Evolutionary conservation across 2,329 filamentous ascomycete species (phyloP).

Genomic region (Diplodia intermedia): DNA sequence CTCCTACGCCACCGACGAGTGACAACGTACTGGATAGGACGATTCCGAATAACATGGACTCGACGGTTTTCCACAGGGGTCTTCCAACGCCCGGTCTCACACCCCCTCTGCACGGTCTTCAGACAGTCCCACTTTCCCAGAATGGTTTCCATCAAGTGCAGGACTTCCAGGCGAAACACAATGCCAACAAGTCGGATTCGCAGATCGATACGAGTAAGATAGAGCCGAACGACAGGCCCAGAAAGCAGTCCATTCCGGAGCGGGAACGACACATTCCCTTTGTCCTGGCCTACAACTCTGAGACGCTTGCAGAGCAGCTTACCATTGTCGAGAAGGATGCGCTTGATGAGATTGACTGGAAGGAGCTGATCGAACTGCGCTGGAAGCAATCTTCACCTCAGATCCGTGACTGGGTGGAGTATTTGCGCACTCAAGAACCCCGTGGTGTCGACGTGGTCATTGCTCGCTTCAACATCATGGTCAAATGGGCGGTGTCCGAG

Average conservation of each 20-base stretch:
- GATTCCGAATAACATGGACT: constrained; percentile 37
- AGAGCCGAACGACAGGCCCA: constrained; percentile 33
- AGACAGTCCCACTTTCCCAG: background rate
- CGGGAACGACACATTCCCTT: constrained; percentile 72
- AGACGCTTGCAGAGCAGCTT: constrained; percentile 80
- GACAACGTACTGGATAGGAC: constrained; percentile 37
- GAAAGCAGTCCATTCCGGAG: constrained; percentile 2
- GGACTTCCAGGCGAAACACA: constrained; percentile 12
- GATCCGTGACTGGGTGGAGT: constrained; percentile 81
- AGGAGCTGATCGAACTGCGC: constrained; percentile 80
- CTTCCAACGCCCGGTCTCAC: constrained; percentile 49
- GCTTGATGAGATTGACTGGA: constrained; percentile 86
- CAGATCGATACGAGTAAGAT: constrained; percentile 4
- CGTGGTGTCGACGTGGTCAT: constrained; percentile 83
- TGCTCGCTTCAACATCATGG: constrained; percentile 85
- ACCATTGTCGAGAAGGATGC: constrained; percentile 87
- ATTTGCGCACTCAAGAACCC: constrained; percentile 73
- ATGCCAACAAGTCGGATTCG: background rate
- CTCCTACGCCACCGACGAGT: constrained; percentile 54
- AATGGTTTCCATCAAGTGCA: background rate
- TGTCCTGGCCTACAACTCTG: constrained; percentile 80
- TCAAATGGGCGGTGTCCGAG: constrained; percentile 85
- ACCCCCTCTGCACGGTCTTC: constrained; percentile 38
- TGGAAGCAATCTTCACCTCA: constrained; percentile 76
- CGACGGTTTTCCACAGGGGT: constrained; percentile 45